Conservation (phyloP, 73 alveolate genomes). For the Durusdinium trenchii region DNA sequence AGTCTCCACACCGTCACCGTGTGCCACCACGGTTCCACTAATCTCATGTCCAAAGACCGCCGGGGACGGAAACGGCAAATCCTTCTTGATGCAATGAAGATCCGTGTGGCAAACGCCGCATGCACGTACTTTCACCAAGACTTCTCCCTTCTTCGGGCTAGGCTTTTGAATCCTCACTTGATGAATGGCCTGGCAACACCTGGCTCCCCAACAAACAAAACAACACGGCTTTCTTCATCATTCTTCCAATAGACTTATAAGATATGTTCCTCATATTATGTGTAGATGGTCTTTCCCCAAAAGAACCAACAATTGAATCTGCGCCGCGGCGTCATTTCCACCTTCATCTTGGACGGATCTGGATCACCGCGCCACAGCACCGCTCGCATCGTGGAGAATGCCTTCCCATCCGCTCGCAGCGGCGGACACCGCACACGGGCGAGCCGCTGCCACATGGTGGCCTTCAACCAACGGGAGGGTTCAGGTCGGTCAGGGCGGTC, state of each 20-base stretch:
- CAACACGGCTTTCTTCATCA: not conserved
- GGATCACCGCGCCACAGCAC: slow-evolving; percentile 93
- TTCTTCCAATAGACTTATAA: not conserved
- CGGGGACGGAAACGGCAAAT: slow-evolving; percentile 69
- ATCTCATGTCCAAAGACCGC: slow-evolving; percentile 95
- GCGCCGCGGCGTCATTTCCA: no score
- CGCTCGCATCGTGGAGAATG: slow-evolving; percentile 47
- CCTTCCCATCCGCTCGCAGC: no score
- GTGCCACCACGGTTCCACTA: slow-evolving; percentile 75
- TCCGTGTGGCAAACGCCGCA: slow-evolving; percentile 98
- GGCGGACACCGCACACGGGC: no score
- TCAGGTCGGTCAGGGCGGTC: no score
- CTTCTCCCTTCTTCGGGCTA: slow-evolving; percentile 97
- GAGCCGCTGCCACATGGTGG: no score
- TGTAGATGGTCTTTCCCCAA: no score
- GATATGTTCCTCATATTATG: not conserved
- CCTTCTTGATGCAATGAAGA: slow-evolving; percentile 69
- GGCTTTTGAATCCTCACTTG: slow-evolving; percentile 96
- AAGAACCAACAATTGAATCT: no score
- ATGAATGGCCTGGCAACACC: not conserved
- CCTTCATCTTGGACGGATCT: slow-evolving; percentile 62
- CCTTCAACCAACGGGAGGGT: no score
- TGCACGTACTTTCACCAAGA: slow-evolving; percentile 97
- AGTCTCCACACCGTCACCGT: not conserved
- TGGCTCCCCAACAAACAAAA: not conserved